phyloP scores from a whole-genome alignment of 2,329 filamentous ascomycete species.

The Neonectria magnoliae region DNA sequence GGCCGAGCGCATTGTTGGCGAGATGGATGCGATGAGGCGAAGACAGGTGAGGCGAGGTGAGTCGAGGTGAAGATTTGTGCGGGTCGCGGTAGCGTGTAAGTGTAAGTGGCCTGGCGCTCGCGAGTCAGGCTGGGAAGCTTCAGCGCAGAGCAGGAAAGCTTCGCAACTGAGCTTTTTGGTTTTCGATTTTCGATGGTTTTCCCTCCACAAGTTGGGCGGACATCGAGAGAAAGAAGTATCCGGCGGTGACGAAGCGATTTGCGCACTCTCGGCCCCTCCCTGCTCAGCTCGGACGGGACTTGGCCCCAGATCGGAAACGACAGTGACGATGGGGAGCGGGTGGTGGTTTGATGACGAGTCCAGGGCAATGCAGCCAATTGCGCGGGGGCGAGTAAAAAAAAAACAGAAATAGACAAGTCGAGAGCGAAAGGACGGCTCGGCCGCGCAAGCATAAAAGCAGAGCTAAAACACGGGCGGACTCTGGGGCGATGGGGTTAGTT shows the following conservation, averaged over 20 bases:
- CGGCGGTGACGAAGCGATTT: not conserved
- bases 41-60: not conserved
- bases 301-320: slow-evolving; percentile 12
- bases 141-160: not conserved
- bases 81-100: slow-evolving; percentile 5
- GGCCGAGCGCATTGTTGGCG: slow-evolving; percentile 30
- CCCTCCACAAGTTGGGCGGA: not conserved
- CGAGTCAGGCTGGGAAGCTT: not conserved
- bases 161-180: not conserved
- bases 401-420: not conserved
- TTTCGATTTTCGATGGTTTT: not conserved
- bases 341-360: slow-evolving; percentile 7
- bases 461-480: not conserved
- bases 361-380: not conserved
- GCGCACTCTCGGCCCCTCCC: not conserved
- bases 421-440: slow-evolving; percentile 3
- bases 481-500: not conserved
- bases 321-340: not conserved
- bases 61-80: not conserved
- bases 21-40: not conserved
- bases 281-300: not conserved
- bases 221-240: not conserved
- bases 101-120: not conserved
- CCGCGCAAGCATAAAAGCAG: not conserved
- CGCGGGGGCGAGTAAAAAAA: not conserved